Conservation (phyloP, 1,284 basidiomycete genomes). For the Thelephora terrestris region DNA sequence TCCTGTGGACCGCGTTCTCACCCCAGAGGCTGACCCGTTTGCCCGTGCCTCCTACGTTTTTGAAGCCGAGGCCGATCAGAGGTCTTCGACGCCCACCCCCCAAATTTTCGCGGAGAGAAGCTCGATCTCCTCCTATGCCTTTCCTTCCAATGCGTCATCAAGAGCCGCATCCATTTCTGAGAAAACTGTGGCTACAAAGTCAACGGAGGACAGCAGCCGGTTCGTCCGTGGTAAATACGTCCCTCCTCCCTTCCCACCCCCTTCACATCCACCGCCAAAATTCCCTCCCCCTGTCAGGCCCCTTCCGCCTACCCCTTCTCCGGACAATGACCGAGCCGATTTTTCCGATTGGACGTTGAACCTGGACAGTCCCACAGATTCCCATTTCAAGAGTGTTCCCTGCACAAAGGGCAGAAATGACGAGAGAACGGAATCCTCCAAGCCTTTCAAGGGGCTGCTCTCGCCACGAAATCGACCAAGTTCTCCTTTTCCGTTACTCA, state of each 20-base stretch:
- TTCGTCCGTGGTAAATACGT: background rate
- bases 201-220: too few species aligned
- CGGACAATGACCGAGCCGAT: background rate
- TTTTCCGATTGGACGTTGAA: background rate
- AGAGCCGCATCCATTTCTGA: background rate
- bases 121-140: slow-evolving; percentile 5
- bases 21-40: slow-evolving; percentile 24
- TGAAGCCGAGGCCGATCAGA: background rate
- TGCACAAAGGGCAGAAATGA: too few species aligned
- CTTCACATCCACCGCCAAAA: background rate
- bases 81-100: background rate
- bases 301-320: background rate
- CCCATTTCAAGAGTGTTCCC: too few species aligned
- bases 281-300: background rate
- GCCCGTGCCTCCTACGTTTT: slow-evolving; percentile 2
- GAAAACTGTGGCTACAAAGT: slow-evolving; percentile 1
- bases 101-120: background rate
- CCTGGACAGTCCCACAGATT: background rate
- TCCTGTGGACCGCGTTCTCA: slow-evolving; percentile 21
- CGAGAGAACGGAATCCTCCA: too few species aligned
- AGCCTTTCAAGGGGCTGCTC: too few species aligned
- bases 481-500: too few species aligned
- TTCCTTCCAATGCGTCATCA: background rate
- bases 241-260: background rate
- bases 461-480: too few species aligned